These are phyloP conservation scores for Penicilliopsis zonata DNA, from an alignment of 495 filamentous ascomycete species.

Conservation along the genomic window DNA sequence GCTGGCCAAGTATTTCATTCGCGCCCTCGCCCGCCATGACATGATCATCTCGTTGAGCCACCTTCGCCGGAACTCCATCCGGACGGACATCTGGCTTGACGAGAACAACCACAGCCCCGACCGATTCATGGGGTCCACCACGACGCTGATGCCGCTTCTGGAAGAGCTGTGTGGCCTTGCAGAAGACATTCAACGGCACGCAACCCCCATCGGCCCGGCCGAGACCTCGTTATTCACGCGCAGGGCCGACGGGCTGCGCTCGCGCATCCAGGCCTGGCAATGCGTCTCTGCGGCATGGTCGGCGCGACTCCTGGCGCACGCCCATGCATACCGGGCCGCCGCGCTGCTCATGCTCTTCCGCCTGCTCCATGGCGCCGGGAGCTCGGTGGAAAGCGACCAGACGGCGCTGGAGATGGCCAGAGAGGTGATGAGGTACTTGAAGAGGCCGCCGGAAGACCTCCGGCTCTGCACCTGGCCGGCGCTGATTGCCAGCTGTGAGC, in stretches of 20 bases:
- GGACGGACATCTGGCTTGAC: conserved; percentile 1
- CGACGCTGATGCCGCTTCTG: conserved; percentile 2
- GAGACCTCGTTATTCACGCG: background rate
- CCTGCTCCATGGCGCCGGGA: conserved; percentile 1
- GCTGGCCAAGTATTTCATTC: conserved; percentile 2
- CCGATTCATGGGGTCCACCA: conserved; percentile 3
- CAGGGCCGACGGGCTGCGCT: background rate
- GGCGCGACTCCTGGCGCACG: background rate
- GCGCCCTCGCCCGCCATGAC: conserved; percentile 3
- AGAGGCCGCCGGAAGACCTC: background rate
- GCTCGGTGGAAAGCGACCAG: background rate
- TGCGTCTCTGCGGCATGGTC: background rate
- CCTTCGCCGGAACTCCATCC: background rate
- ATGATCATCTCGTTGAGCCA: conserved; percentile 1
- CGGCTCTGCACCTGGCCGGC: background rate
- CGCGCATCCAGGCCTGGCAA: background rate
- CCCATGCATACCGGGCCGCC: conserved; percentile 1
- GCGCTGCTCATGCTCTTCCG: conserved; percentile 2
- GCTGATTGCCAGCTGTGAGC: background rate
- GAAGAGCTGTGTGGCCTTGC: conserved; percentile 1
- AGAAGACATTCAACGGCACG: background rate
- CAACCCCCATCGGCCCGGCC: background rate
- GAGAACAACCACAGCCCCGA: background rate
- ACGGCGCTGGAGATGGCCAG: conserved; percentile 2
- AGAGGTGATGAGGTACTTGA: conserved; percentile 2